Evolutionary conservation across 495 filamentous ascomycete species (phyloP), one percentile per base, ranked within the genome.

Genomic region (Xylaria scruposa): DNA sequence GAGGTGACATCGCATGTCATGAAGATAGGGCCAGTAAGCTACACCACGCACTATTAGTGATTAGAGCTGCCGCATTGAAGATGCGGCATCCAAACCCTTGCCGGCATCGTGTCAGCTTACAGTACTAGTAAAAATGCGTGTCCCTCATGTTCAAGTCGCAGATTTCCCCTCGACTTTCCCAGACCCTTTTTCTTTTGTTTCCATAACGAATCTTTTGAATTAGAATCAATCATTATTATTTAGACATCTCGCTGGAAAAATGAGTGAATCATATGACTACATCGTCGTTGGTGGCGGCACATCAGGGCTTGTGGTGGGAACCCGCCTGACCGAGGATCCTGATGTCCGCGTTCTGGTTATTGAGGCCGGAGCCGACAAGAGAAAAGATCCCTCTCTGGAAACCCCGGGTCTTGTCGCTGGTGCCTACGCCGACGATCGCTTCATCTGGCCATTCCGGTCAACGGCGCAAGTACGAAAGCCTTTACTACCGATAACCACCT

Each of bases 271-370:
- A 5, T 97, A 90, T 83, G 93, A 97, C 83, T 95, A 94, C 81
- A 83, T 97, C 72, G 90, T 96, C 75, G 90, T 95, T 9, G 93
- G 93, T 70, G 93, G 93, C 66, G 93, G 93, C 74, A 96, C 93
- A 38, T 92, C 93, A 9, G 94, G 94, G 71, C 92, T 93, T 79
- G 93, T 94, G 44, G 90, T 97, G 77, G 93, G 92, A 6, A 78
- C 78, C 47, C 82, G 88, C 5, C 80, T 89, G 12, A 80, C 79
- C 31, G 85, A 86, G 51, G 75, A 84, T 65, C 74, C 79, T 15
- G 59, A 79, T 42, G 75, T 81, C 6, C 65, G 73, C 2, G 83
- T 90, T 6, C 69, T 88, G 2, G 83, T 90, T 7, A 77, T 91
- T 67, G 89, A 91, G 75, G 87, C 87, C 19, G 89, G 89, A 0